Evolutionary conservation across 208 protist species (phyloP).

Genomic region (Trypanosoma vivax): DNA sequence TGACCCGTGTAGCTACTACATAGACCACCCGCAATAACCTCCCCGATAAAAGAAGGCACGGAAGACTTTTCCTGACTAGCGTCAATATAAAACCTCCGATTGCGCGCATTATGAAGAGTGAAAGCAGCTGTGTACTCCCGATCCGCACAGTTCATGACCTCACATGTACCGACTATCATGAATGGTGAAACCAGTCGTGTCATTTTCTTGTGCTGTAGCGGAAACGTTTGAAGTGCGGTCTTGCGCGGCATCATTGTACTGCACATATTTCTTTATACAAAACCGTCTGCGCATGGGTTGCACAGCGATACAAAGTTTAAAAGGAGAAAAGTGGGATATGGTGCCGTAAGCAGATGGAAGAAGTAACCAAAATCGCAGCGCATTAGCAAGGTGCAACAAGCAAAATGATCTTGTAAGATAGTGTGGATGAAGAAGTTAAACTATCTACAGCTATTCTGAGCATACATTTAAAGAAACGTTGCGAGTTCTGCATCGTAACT

Average conservation of each 20-base stretch:
- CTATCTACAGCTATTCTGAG: too few species aligned
- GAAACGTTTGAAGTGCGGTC: conserved; percentile 39
- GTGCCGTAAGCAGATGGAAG: not conserved
- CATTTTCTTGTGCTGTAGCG: conserved; percentile 76
- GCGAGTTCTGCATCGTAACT: too few species aligned
- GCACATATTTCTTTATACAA: not conserved
- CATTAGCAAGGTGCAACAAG: too few species aligned
- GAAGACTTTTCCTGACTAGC: not conserved
- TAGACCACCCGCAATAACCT: conserved; percentile 60
- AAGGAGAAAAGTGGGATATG: not conserved
- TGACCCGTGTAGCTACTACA: conserved; percentile 66
- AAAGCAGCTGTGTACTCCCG: conserved; percentile 61
- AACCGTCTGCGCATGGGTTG: not conserved
- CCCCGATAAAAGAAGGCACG: conserved; percentile 28
- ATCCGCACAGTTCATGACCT: conserved; percentile 67
- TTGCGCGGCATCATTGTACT: not conserved
- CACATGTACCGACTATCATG: conserved; percentile 59
- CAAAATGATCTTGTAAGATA: too few species aligned
- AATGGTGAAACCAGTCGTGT: conserved; percentile 54
- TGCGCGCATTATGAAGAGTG: conserved; percentile 56
- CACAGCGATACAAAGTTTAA: not conserved
- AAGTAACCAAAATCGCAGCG: too few species aligned
- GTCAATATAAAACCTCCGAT: conserved; percentile 22
- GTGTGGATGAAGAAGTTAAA: too few species aligned
- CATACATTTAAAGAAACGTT: too few species aligned